Conservation (phyloP, 1,139 yeast genomes). For the Magnusiomyces magnusii region DNA sequence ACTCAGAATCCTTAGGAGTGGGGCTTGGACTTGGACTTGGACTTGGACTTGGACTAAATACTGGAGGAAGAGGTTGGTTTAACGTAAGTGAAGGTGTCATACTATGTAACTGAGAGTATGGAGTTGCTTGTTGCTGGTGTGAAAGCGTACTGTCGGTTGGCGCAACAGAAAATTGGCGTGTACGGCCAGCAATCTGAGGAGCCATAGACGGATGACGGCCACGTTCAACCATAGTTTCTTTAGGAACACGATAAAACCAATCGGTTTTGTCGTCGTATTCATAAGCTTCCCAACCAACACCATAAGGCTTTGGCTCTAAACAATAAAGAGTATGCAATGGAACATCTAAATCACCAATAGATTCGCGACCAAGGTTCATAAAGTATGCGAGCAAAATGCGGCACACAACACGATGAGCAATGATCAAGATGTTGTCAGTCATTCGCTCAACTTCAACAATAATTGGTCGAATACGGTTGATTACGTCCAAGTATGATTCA, state of each 20-base stretch:
- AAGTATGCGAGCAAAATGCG: slow-evolving; percentile 83
- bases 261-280: slow-evolving; percentile 75
- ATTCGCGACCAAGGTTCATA: slow-evolving; percentile 71
- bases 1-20: background rate
- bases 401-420: slow-evolving; percentile 88
- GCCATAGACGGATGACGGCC: background rate
- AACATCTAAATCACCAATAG: slow-evolving; percentile 84
- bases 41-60: background rate
- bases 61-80: background rate
- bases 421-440: slow-evolving; percentile 72
- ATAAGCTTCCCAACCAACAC: slow-evolving; percentile 85
- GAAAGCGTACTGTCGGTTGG: slow-evolving; percentile 7
- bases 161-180: slow-evolving; percentile 15
- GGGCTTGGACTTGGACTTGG: background rate
- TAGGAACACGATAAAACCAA: slow-evolving; percentile 64
- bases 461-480: slow-evolving; percentile 79
- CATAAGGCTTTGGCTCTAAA: slow-evolving; percentile 89
- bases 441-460: slow-evolving; percentile 91
- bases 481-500: slow-evolving; percentile 88
- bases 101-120: background rate
- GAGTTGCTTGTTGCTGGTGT: background rate
- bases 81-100: background rate
- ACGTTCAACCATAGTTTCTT: slow-evolving; percentile 24
- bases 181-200: background rate
- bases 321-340: slow-evolving; percentile 88